Base-by-base conservation (phyloP, 768 basidiomycete species). In the Tephrocybe rancida region DNA sequence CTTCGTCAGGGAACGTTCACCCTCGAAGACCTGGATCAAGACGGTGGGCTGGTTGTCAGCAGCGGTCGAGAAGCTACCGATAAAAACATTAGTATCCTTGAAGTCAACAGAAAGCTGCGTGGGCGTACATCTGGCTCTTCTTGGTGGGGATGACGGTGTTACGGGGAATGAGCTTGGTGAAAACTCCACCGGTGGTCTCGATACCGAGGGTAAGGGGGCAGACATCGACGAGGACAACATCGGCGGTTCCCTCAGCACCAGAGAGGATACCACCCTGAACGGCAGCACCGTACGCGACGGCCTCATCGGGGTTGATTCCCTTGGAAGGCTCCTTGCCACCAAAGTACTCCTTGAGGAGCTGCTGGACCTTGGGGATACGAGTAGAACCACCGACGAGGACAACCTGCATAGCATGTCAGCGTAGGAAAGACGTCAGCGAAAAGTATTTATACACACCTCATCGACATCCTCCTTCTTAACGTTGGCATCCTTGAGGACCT, bases 301-400 rank as follows among this genome's bases (percentile, higher is more conserved):
- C 96, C 78, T 99, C 96, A 71, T 99, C 96, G 48, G 95, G 95
- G 83, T 99, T 98, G 79, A 98, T 99, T 61, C 92, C 90, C 82
- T 94, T 95, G 58, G 95, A 95, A 48, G 95, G 95, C 71, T 98
- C 96, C 79, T 92, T 97, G 69, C 93, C 90, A 61, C 84, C 87
- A 73, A 98, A 99, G 82, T 85, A 98, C 70, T 98, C 95, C 74
- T 94, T 95, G 69, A 99, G 86, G 70, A 98, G 92, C 66, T 97
- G 92, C 67, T 98, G 95, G 60, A 99, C 94, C 80, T 97, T 97
- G 73, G 96, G 96, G 65, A 99, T 99, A 87, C 96, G 95, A 62
- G 96, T 99, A 25, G 96, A 98, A 73, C 94, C 94, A 72, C 94
- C 94, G 56, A 96, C 94, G 48, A 96, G 92, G 45, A 94, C 90